These are phyloP conservation scores for Tetrahymena malaccensis DNA, from an alignment of 73 alveolate genomes.

Conservation along the genomic window DNA sequence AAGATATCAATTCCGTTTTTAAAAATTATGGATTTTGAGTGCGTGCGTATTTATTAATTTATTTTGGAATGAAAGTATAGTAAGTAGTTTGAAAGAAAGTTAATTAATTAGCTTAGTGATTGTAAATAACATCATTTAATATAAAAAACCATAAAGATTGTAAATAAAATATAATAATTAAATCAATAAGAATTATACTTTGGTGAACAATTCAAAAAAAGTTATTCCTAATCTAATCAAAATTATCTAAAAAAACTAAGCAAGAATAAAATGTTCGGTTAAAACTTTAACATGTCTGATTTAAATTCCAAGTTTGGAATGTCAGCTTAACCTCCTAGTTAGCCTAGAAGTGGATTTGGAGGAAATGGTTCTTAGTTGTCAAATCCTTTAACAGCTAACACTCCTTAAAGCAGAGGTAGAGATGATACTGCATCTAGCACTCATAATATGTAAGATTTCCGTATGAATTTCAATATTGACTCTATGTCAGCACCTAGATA, in stretches of 20 bases:
- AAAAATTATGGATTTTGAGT: background rate
- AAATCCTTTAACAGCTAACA: background rate
- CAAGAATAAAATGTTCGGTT: background rate
- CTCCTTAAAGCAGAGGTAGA: background rate
- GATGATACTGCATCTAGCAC: background rate
- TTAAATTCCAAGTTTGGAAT: background rate
- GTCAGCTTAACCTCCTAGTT: background rate
- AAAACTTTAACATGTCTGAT: background rate
- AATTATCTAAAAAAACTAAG: background rate
- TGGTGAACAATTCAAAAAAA: background rate
- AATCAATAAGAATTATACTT: background rate
- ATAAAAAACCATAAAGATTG: background rate
- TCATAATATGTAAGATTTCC: background rate
- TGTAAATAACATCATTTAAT: background rate
- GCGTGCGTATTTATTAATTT: no score
- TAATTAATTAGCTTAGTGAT: background rate
- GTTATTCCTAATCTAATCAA: background rate
- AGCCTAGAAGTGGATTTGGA: background rate
- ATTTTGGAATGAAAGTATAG: background rate
- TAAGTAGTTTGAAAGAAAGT: background rate
- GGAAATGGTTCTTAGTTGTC: background rate
- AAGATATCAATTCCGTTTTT: background rate
- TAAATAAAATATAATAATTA: background rate
- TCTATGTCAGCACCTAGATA: background rate
- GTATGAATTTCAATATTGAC: background rate